Conservation (phyloP, 352 stramenopile genomes). For the Elongisporangium prolatum region DNA sequence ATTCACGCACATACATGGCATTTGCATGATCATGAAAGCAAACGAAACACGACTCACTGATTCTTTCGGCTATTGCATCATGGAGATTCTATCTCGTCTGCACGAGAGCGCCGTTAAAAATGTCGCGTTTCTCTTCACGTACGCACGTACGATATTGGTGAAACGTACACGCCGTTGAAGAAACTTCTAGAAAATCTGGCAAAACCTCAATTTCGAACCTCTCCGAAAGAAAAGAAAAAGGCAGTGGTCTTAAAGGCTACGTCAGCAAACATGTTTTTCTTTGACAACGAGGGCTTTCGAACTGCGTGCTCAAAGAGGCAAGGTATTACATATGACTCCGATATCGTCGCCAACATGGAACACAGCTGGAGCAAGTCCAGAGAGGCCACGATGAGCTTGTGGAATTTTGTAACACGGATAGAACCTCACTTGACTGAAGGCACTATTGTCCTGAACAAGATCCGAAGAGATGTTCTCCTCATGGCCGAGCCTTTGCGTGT, state of each 20-base stretch:
- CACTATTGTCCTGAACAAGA: neutral
- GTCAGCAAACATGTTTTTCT: neutral
- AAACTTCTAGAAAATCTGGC: no score
- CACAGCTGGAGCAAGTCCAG: neutral
- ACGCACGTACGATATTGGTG: neutral
- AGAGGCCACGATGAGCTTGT: neutral
- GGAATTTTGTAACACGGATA: neutral
- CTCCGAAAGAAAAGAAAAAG: neutral
- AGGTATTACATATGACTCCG: neutral
- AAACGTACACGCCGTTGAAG: neutral
- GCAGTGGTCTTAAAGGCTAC: neutral
- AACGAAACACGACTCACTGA: neutral
- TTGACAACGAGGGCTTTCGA: neutral
- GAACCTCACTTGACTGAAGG: neutral
- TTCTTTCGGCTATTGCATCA: neutral
- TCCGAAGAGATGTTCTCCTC: neutral
- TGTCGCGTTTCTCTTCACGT: neutral
- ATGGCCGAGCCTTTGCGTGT: neutral
- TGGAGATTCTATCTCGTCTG: neutral
- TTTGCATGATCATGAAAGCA: neutral
- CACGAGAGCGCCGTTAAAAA: neutral
- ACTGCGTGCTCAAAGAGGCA: neutral
- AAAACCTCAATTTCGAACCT: neutral
- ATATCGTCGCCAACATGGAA: neutral
- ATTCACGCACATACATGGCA: neutral